A percentile compares a stretch with the other conserved stretches of the same genome.
Evolutionary conservation across 768 basidiomycete species (phyloP).

Genomic region (Trametes cinnabarina): DNA sequence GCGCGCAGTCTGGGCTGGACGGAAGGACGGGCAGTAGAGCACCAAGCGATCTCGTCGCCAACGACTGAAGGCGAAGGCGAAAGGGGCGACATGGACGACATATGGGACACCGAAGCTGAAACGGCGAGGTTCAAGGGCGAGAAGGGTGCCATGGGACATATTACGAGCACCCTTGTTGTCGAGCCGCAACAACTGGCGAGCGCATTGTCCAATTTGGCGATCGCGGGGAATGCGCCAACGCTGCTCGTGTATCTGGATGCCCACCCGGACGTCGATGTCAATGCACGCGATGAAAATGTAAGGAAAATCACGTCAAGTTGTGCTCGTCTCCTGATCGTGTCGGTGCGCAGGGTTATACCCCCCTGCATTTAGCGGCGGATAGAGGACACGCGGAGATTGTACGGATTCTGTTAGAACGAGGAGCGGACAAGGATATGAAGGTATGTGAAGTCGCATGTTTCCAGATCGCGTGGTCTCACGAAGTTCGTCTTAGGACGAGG

Average conservation of each 20-base stretch:
- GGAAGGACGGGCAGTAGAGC: slow-evolving; percentile 30
- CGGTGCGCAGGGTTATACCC: slow-evolving; percentile 72
- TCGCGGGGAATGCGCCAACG: slow-evolving; percentile 50
- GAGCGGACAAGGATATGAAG: slow-evolving; percentile 64
- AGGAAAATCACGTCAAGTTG: slow-evolving; percentile 25
- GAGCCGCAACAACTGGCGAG: slow-evolving; percentile 35
- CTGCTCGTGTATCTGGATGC: slow-evolving; percentile 45
- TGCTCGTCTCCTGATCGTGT: background rate
- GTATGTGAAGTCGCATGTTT: slow-evolving; percentile 44
- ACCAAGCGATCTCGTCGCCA: background rate
- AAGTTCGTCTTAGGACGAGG: slow-evolving; percentile 51
- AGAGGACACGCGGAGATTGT: slow-evolving; percentile 65
- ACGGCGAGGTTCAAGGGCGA: slow-evolving; percentile 12
- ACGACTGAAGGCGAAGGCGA: slow-evolving; percentile 12
- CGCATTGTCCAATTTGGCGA: slow-evolving; percentile 60
- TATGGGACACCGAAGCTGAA: slow-evolving; percentile 43
- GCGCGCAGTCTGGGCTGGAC: slow-evolving; percentile 71
- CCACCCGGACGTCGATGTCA: slow-evolving; percentile 46
- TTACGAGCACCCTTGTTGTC: slow-evolving; percentile 57
- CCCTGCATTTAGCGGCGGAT: slow-evolving; percentile 85
- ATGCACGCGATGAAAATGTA: slow-evolving; percentile 74
- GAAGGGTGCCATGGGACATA: slow-evolving; percentile 52
- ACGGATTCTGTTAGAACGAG: slow-evolving; percentile 54
- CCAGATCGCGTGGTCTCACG: background rate
- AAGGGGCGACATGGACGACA: slow-evolving; percentile 34